A percentile compares a stretch with the other conserved stretches of the same genome.
These are phyloP conservation scores for Insectozyma bohioensis DNA, from an alignment of 1,139 yeast genomes.

Conservation along the genomic window DNA sequence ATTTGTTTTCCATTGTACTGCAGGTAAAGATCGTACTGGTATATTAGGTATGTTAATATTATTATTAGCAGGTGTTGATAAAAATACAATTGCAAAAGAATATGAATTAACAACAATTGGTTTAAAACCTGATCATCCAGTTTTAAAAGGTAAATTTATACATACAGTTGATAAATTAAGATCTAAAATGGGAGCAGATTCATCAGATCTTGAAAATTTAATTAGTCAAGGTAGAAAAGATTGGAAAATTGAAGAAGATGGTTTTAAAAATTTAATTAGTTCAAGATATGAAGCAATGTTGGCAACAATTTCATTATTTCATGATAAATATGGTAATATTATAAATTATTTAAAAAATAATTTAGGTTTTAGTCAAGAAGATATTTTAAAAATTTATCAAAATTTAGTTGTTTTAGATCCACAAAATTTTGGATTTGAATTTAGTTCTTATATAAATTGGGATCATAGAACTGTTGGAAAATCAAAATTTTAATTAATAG, in stretches of 20 bases:
- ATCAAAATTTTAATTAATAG: conserved; percentile 11
- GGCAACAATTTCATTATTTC: conserved; percentile 52
- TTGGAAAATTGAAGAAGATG: conserved; percentile 47
- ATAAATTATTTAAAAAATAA: conserved; percentile 46
- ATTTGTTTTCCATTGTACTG: conserved; percentile 74
- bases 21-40: conserved; percentile 89
- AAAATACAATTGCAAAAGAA: conserved; percentile 52
- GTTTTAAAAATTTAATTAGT: conserved; percentile 58
- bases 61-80: conserved; percentile 63
- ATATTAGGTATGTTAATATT: conserved; percentile 67
- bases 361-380: conserved; percentile 49
- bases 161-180: conserved; percentile 29
- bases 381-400: conserved; percentile 48
- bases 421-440: conserved; percentile 20
- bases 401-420: conserved; percentile 36
- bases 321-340: conserved; percentile 59
- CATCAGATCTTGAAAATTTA: conserved; percentile 41
- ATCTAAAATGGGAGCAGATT: conserved; percentile 20
- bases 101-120: conserved; percentile 70
- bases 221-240: conserved; percentile 36
- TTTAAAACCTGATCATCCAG: conserved; percentile 48
- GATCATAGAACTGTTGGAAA: conserved; percentile 22
- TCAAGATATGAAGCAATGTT: conserved; percentile 75
- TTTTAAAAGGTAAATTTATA: conserved; percentile 34
- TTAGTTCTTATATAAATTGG: conserved; percentile 23